These are phyloP conservation scores for Angomonas ambiguus DNA, from an alignment of 208 protist species.

Conservation along the genomic window DNA sequence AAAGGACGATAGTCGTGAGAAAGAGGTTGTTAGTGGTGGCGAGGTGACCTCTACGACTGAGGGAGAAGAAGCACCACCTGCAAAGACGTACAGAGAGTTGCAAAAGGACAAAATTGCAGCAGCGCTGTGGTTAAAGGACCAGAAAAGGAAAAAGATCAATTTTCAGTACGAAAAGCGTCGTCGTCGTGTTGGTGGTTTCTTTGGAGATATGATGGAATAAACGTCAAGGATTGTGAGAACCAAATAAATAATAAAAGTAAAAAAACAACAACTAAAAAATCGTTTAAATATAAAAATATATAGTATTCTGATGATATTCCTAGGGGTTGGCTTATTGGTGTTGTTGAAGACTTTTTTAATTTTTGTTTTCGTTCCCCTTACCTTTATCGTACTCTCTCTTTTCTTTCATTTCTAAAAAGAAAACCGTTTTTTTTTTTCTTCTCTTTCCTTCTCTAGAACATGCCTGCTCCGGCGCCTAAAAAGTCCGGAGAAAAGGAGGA, in stretches of 20 bases:
- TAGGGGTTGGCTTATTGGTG: neutral
- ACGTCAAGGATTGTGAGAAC: neutral
- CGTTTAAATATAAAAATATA: neutral
- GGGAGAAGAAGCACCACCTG: slow-evolving; percentile 29
- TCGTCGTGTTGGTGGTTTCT: slow-evolving; percentile 81
- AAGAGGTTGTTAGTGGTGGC: neutral
- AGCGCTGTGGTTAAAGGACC: slow-evolving; percentile 79
- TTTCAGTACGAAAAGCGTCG: slow-evolving; percentile 84
- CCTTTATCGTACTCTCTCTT: slow-evolving; percentile 1
- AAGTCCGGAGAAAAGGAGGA: slow-evolving; percentile 21
- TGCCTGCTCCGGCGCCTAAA: slow-evolving; percentile 16
- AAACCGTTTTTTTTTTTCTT: neutral
- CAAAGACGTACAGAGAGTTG: slow-evolving; percentile 45
- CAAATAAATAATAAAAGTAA: slow-evolving; percentile 4
- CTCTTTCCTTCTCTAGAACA: slow-evolving; percentile 4
- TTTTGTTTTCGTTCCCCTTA: slow-evolving; percentile 1
- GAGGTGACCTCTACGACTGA: neutral
- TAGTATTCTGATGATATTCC: neutral
- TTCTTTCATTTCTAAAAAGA: neutral
- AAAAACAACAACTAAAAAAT: slow-evolving; percentile 10
- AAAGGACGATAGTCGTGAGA: neutral
- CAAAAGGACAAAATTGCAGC: slow-evolving; percentile 74
- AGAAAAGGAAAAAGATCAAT: slow-evolving; percentile 83
- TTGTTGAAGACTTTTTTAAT: neutral
- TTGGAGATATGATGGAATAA: slow-evolving; percentile 56